A percentile compares a stretch with the other conserved stretches of the same genome.
Evolutionary conservation across 768 basidiomycete genomes (phyloP).

Genomic region (Scleroderma citrinum): DNA sequence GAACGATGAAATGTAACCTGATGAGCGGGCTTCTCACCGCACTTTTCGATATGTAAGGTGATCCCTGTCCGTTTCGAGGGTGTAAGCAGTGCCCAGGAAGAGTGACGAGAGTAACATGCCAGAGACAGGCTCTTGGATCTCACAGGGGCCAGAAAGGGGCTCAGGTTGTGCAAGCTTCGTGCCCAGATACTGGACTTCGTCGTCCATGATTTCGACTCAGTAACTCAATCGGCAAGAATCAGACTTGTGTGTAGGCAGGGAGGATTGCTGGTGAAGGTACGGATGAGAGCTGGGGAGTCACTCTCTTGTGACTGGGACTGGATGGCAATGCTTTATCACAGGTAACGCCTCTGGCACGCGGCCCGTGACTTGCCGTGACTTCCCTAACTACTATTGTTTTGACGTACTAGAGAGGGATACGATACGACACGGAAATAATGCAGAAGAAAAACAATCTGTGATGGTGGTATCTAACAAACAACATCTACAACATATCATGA

Average conservation of each 20-base stretch:
- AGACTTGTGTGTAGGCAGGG: neutral
- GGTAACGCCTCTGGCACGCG: conserved; percentile 9
- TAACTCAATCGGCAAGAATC: conserved; percentile 6
- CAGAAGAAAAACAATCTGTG: neutral
- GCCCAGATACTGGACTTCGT: conserved; percentile 59
- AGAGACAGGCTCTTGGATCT: conserved; percentile 29
- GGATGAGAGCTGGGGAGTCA: conserved; percentile 16
- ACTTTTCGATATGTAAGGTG: conserved; percentile 51
- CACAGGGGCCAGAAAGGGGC: conserved; percentile 25
- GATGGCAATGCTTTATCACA: conserved; percentile 31
- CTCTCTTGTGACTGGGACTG: conserved; percentile 21
- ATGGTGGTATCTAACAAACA: conserved; percentile 1
- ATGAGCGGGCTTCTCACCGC: conserved; percentile 39
- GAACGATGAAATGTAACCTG: conserved; percentile 48
- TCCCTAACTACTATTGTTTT: neutral
- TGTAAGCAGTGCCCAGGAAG: conserved; percentile 11
- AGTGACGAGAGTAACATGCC: conserved; percentile 33
- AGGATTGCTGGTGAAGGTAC: conserved; percentile 7
- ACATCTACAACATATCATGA: conserved; percentile 16
- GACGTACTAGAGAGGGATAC: conserved; percentile 18
- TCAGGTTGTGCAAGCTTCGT: conserved; percentile 28
- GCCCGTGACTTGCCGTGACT: conserved; percentile 15
- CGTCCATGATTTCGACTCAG: conserved; percentile 36
- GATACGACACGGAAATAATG: conserved; percentile 12
- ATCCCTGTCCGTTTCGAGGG: conserved; percentile 40